These are phyloP conservation scores for Talaromyces funiculosus DNA, from an alignment of 2,329 filamentous ascomycete genomes.

Conservation along the genomic window DNA sequence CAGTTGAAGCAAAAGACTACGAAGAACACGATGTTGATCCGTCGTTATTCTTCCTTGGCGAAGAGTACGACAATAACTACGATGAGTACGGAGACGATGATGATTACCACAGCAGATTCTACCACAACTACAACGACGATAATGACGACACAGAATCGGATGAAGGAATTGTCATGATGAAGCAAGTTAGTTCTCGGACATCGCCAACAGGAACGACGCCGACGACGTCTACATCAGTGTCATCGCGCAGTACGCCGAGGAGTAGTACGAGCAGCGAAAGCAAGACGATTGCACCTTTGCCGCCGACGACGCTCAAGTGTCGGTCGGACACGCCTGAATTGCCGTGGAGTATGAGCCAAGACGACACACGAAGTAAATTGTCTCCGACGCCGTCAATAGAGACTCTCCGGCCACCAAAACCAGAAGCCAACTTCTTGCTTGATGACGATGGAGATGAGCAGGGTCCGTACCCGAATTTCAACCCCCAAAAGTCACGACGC, in stretches of 20 bases:
- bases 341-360: slow-evolving; percentile 27
- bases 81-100: slow-evolving; percentile 64
- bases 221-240: not conserved
- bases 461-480: slow-evolving; percentile 42
- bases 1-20: slow-evolving; percentile 77
- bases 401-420: slow-evolving; percentile 66
- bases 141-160: slow-evolving; percentile 61
- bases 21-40: slow-evolving; percentile 50
- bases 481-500: slow-evolving; percentile 14
- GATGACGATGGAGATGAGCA: slow-evolving; percentile 58
- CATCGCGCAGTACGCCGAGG: slow-evolving; percentile 48
- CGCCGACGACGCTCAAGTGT: slow-evolving; percentile 82
- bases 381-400: slow-evolving; percentile 78
- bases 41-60: slow-evolving; percentile 22
- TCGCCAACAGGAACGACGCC: slow-evolving; percentile 35
- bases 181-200: slow-evolving; percentile 50
- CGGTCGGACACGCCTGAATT: slow-evolving; percentile 67
- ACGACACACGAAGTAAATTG: slow-evolving; percentile 41
- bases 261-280: slow-evolving; percentile 58
- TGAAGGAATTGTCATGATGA: slow-evolving; percentile 78
- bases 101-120: not conserved
- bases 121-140: slow-evolving; percentile 21
- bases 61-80: slow-evolving; percentile 39
- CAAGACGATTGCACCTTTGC: slow-evolving; percentile 82
- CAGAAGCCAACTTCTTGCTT: slow-evolving; percentile 61